Base-by-base conservation (phyloP, 139 green algal species). In the Eudorina sp. region DNA sequence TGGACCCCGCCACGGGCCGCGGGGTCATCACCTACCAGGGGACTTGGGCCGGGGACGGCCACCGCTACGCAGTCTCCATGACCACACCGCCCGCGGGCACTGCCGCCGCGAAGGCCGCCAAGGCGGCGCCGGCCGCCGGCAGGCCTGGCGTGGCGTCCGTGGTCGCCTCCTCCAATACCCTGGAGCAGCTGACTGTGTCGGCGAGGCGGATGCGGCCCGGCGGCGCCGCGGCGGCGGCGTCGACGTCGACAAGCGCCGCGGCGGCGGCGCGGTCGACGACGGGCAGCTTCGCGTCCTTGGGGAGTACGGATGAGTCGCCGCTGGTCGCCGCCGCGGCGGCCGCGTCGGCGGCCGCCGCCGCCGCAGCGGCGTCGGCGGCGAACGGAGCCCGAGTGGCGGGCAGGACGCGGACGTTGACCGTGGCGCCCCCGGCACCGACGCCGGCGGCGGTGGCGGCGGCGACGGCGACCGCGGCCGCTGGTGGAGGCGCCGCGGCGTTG, bases 51-150 rank as follows among this genome's bases (percentile, higher is more conserved):
- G 83, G 68, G 27, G 40, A 88, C 68, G 83, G 83, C 16, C 48
- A 72, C 36, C 83, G 83, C 23, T 88, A 88, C 68, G 48, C 34
- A 1, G 68, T 88, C 18, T 45, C 34, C 83, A 88, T 88, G 83
- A 58, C 3, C 68, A 88, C 68, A 13, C 34, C 48, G 38, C 48
- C 82, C n/a, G 19, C 46, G 2, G 23, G 3, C 0, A 19, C 64
- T 18, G 45, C n/a, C 2, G 77, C 53, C 38, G 77, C 38, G 36
- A 2, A 19, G 9, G 40, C 25, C 53, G 36, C 21, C 53, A 36
- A 9, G 11, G 76, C 76, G 8, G 21, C n/a, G 29, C 0, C 76
- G 18, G 16, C 27, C 36, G 51, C 46, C 5, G 40, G 13, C 25
- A n/a, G n/a, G n/a, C n/a, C n/a, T n/a, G 68, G 5, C 6, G 34